A percentile compares a stretch with the other conserved stretches of the same genome.
phyloP scores from a whole-genome alignment of 2,329 filamentous ascomycete genomes.

The Onygenales sp. region DNA sequence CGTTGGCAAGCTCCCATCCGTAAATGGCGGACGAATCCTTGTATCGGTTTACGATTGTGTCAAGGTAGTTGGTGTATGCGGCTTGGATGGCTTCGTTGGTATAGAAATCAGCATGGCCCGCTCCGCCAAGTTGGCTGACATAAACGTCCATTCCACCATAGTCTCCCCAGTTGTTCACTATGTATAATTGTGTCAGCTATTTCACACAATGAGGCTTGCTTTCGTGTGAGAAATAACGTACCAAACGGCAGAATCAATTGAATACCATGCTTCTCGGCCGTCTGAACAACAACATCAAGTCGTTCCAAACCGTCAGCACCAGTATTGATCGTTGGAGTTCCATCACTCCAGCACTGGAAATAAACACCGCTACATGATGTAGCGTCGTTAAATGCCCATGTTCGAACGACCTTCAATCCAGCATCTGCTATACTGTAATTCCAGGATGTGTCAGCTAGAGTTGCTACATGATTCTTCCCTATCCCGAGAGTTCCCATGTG shows the following conservation, averaged over 20 bases:
- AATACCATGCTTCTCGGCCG: slow-evolving; percentile 50
- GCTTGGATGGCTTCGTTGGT: slow-evolving; percentile 43
- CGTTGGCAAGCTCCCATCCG: slow-evolving; percentile 60
- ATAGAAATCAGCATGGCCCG: slow-evolving; percentile 46
- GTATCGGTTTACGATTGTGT: slow-evolving; percentile 51
- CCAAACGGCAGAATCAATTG: slow-evolving; percentile 43
- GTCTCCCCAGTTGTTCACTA: slow-evolving; percentile 62
- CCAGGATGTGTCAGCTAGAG: neutral
- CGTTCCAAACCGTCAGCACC: slow-evolving; percentile 53
- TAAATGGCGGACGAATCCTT: slow-evolving; percentile 50
- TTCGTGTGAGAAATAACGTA: slow-evolving; percentile 1
- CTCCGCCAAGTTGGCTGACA: slow-evolving; percentile 44
- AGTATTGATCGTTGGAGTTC: slow-evolving; percentile 49
- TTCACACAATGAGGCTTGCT: neutral
- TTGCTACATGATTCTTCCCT: no score
- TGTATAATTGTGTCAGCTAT: slow-evolving; percentile 27
- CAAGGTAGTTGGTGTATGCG: slow-evolving; percentile 55
- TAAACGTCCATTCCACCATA: slow-evolving; percentile 57
- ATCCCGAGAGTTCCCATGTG: no score
- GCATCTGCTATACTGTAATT: slow-evolving; percentile 20
- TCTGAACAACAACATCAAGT: slow-evolving; percentile 54
- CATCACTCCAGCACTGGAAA: slow-evolving; percentile 31
- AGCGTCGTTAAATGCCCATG: slow-evolving; percentile 48
- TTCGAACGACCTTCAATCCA: slow-evolving; percentile 41
- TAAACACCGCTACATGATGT: slow-evolving; percentile 36